Evolutionary conservation across 2,329 filamentous ascomycete species (phyloP).

Genomic region (Scorias spongiosa): DNA sequence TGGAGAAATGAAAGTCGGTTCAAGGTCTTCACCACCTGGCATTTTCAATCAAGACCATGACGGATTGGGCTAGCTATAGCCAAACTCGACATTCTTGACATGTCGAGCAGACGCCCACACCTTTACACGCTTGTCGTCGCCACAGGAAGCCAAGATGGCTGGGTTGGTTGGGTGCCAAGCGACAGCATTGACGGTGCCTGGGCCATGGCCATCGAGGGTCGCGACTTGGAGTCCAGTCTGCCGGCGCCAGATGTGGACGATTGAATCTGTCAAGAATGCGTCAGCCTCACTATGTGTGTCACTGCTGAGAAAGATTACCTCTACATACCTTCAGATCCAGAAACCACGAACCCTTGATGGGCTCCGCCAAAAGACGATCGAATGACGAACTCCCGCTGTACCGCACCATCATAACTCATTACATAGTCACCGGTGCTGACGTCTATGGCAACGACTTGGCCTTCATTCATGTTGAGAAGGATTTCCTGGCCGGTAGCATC

Average conservation of each 20-base stretch:
- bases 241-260: constrained; percentile 83
- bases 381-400: constrained; percentile 64
- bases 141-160: constrained; percentile 75
- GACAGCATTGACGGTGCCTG: constrained; percentile 70
- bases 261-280: constrained; percentile 35
- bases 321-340: constrained; percentile 67
- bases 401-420: constrained; percentile 60
- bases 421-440: constrained; percentile 57
- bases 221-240: constrained; percentile 63
- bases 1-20: background rate
- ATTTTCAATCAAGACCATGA: background rate
- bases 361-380: constrained; percentile 76
- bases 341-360: constrained; percentile 78
- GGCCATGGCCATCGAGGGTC: constrained; percentile 56
- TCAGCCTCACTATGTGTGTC: background rate
- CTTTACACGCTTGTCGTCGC: constrained; percentile 71
- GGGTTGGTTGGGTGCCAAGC: constrained; percentile 78
- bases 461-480: constrained; percentile 67
- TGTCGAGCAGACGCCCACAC: constrained; percentile 48
- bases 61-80: background rate
- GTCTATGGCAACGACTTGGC: constrained; percentile 65
- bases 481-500: constrained; percentile 68
- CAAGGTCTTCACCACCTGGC: too few relatives aligned
- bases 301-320: background rate
- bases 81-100: background rate